A percentile compares a stretch with the other conserved stretches of the same genome.
These are phyloP conservation scores for Rhynchosporium agropyri DNA, from an alignment of 2,329 filamentous ascomycete genomes.

Conservation along the genomic window DNA sequence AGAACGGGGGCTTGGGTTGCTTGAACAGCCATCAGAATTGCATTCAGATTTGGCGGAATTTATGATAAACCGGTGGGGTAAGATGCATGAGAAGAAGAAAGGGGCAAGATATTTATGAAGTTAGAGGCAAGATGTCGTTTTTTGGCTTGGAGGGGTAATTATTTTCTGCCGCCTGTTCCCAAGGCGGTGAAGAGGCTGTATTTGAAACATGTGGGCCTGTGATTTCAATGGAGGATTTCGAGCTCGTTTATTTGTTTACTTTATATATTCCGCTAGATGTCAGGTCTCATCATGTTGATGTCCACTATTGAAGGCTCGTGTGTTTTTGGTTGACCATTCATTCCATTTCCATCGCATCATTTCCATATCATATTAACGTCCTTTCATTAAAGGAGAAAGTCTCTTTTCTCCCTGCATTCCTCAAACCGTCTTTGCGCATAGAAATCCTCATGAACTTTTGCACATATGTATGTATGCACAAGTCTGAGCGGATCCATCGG, in stretches of 20 bases:
- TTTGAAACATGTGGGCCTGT: neutral
- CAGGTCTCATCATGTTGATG: too few relatives aligned
- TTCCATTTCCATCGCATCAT: too few relatives aligned
- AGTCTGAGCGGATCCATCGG: too few relatives aligned
- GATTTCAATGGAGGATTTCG: neutral
- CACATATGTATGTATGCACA: too few relatives aligned
- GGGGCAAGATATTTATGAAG: neutral
- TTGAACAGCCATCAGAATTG: conserved; percentile 24
- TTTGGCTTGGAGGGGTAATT: neutral
- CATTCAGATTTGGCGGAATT: neutral
- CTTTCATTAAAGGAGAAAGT: too few relatives aligned
- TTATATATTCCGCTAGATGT: too few relatives aligned
- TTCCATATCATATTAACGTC: too few relatives aligned
- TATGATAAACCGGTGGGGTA: neutral
- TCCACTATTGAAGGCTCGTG: too few relatives aligned
- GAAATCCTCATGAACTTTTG: too few relatives aligned
- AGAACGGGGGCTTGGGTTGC: conserved; percentile 60
- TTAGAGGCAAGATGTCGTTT: neutral
- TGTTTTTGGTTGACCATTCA: too few relatives aligned
- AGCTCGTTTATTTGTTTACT: neutral
- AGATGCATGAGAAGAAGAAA: neutral
- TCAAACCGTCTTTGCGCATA: too few relatives aligned
- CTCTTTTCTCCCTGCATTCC: too few relatives aligned
- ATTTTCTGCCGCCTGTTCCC: neutral
- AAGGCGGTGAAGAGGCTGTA: neutral